A percentile compares a stretch with the other conserved stretches of the same genome.
phyloP scores from a whole-genome alignment of 208 protist genomes.

The Wallacemonas sp. region DNA sequence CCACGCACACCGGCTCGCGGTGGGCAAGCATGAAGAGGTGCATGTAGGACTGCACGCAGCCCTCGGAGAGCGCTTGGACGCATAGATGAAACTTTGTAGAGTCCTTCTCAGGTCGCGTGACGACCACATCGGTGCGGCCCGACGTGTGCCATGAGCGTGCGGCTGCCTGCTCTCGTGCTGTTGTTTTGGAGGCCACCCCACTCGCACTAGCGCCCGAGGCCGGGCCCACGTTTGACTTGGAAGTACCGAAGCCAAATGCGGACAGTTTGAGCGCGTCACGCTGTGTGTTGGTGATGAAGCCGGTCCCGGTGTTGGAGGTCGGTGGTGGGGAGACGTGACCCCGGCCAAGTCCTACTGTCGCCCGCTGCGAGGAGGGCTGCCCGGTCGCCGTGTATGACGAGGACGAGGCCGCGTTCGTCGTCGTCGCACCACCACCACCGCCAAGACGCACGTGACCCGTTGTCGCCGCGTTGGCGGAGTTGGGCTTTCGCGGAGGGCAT shows the following conservation, averaged over 20 bases:
- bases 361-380: not conserved
- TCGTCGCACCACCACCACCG: not conserved
- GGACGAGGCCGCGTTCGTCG: not conserved
- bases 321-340: constrained; percentile 6
- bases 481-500: constrained; percentile 6
- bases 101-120: constrained; percentile 60
- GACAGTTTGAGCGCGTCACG: constrained; percentile 44
- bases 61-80: constrained; percentile 76
- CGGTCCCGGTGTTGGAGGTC: not conserved
- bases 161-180: constrained; percentile 11
- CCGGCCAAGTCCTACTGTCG: not conserved
- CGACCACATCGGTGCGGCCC: constrained; percentile 31
- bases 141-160: constrained; percentile 27
- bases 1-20: constrained; percentile 84
- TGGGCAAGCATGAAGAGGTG: constrained; percentile 85
- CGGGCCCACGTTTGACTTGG: constrained; percentile 16
- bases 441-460: not conserved
- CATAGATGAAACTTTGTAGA: constrained; percentile 79
- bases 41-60: constrained; percentile 82
- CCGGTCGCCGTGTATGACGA: constrained; percentile 5
- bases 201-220: not conserved
- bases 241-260: constrained; percentile 51
- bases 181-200: not conserved
- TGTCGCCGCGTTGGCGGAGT: constrained; percentile 2
- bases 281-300: constrained; percentile 44